A percentile compares a stretch with the other conserved stretches of the same genome.
Conservation (phyloP, 306 rosid genomes). For the Abrus pulchellus region DNA sequence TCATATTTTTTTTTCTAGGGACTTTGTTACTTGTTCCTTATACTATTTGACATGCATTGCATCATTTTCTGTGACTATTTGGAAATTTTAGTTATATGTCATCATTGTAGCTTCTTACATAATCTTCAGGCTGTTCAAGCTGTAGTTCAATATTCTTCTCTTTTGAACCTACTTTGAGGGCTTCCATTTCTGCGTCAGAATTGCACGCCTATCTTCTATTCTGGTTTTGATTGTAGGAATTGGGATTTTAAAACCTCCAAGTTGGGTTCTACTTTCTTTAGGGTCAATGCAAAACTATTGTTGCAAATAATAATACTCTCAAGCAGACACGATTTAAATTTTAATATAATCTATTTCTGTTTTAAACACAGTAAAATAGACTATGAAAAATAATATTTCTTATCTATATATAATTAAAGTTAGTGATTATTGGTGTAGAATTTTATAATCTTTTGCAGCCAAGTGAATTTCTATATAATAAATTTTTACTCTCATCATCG, state of each 20-base stretch:
- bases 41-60: background rate
- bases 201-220: too few relatives aligned
- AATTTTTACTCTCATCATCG: background rate
- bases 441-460: background rate
- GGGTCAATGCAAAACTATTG: too few relatives aligned
- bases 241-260: too few relatives aligned
- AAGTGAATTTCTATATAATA: background rate
- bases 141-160: background rate
- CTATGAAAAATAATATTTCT: background rate
- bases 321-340: background rate
- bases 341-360: background rate
- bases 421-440: background rate
- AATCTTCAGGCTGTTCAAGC: conserved; percentile 26
- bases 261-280: too few relatives aligned
- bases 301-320: too few relatives aligned
- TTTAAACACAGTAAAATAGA: background rate
- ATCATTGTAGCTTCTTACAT: background rate
- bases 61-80: background rate
- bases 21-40: background rate
- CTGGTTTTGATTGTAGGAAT: too few relatives aligned
- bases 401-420: background rate
- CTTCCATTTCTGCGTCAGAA: too few relatives aligned
- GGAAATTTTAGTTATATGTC: background rate
- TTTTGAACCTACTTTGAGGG: too few relatives aligned
- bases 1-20: background rate